These are phyloP conservation scores for Spiraea crenata DNA, from an alignment of 331 rosid species.

Conservation along the genomic window DNA sequence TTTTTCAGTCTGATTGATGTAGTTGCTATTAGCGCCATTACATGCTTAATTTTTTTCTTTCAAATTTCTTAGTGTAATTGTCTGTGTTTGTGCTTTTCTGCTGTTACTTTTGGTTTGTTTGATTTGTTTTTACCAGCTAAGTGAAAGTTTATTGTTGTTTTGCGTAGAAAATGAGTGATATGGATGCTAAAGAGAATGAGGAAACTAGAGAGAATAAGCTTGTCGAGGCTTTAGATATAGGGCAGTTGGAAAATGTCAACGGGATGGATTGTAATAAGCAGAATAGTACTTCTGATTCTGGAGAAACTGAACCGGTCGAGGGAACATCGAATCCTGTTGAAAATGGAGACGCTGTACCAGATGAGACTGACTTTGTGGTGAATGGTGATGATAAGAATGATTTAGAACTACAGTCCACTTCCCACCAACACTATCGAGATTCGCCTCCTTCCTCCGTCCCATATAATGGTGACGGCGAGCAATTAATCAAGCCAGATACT, in stretches of 20 bases:
- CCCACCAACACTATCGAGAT: conserved; percentile 23
- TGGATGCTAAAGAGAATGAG: conserved; percentile 37
- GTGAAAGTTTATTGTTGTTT: neutral
- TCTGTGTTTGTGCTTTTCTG: neutral
- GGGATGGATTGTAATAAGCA: neutral
- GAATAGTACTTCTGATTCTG: conserved; percentile 26
- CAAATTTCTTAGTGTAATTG: neutral
- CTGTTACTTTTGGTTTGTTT: neutral
- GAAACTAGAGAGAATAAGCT: conserved; percentile 31
- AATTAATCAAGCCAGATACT: conserved; percentile 30
- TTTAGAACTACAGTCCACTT: conserved; percentile 25
- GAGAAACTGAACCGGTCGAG: conserved; percentile 27
- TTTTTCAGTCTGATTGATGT: neutral
- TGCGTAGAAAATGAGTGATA: conserved; percentile 51
- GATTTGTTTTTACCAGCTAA: neutral
- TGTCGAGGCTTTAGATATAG: conserved; percentile 3
- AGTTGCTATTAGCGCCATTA: neutral
- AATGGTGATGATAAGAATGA: conserved; percentile 12
- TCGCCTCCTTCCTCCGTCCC: conserved; percentile 30
- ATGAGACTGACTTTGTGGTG: conserved; percentile 1
- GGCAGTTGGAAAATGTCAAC: conserved; percentile 10
- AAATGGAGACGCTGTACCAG: conserved; percentile 20
- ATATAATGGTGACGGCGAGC: conserved; percentile 15
- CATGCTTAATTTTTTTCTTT: neutral
- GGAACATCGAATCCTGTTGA: conserved; percentile 25